Evolutionary conservation across 208 protist species (phyloP).

Genomic region (Crithidia acanthocephali): DNA sequence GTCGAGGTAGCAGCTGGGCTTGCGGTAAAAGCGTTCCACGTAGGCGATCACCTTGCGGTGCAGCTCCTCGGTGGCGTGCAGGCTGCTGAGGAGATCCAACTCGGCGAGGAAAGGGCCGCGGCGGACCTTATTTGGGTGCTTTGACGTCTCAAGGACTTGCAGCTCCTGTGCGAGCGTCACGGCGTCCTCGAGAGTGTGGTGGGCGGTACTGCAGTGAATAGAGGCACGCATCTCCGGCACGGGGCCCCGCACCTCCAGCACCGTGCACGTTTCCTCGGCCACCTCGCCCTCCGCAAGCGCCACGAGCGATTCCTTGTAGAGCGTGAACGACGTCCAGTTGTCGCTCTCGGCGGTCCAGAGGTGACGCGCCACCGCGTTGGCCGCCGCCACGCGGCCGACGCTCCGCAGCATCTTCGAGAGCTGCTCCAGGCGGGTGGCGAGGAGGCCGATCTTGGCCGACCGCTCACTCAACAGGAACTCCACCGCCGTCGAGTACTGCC

Average conservation of each 20-base stretch:
- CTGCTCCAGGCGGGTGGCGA: constrained; percentile 77
- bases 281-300: constrained; percentile 4
- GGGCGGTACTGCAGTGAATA: constrained; percentile 40
- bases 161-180: constrained; percentile 51
- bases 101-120: constrained; percentile 86
- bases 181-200: constrained; percentile 54
- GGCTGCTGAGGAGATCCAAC: constrained; percentile 59
- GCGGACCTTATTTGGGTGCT: constrained; percentile 42
- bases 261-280: constrained; percentile 6
- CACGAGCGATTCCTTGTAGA: constrained; percentile 67
- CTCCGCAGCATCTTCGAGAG: constrained; percentile 47
- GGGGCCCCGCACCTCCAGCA: constrained; percentile 28
- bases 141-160: constrained; percentile 31
- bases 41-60: constrained; percentile 58
- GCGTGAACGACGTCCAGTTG: constrained; percentile 77
- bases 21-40: constrained; percentile 71
- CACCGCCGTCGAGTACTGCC: constrained; percentile 57
- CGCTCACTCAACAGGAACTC: constrained; percentile 63
- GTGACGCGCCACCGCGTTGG: constrained; percentile 64
- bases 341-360: constrained; percentile 70
- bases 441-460: constrained; percentile 66
- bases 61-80: constrained; percentile 32
- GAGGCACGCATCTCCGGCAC: constrained; percentile 38
- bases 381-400: constrained; percentile 43
- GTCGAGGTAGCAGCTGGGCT: constrained; percentile 85